These are phyloP conservation scores for Colletotrichum navitas DNA, from an alignment of 2,329 filamentous ascomycete genomes.

Conservation along the genomic window DNA sequence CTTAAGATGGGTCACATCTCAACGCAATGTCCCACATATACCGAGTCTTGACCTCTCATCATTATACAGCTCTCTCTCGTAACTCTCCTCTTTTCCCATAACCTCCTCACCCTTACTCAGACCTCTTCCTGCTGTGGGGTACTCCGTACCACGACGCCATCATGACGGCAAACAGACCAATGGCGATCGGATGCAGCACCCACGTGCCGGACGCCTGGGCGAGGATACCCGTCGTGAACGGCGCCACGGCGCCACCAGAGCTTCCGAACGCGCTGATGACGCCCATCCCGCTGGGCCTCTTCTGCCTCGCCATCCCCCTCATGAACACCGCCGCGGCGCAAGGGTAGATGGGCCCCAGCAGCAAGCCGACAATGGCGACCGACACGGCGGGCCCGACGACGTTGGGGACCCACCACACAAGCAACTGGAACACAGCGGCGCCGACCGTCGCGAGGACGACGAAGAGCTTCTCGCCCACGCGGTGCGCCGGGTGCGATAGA, in stretches of 20 bases:
- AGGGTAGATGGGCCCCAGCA: slow-evolving; percentile 85
- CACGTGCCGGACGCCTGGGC: slow-evolving; percentile 73
- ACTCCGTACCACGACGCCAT: slow-evolving; percentile 72
- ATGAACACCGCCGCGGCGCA: slow-evolving; percentile 76
- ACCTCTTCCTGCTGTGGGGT: slow-evolving; percentile 69
- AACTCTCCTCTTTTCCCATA: not conserved
- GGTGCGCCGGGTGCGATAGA: slow-evolving; percentile 74
- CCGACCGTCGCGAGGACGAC: slow-evolving; percentile 74
- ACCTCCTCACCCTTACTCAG: slow-evolving; percentile 61
- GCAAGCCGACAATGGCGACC: slow-evolving; percentile 77
- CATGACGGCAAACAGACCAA: slow-evolving; percentile 76
- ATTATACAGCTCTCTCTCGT: not conserved
- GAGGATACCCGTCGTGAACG: slow-evolving; percentile 74
- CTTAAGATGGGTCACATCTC: not conserved
- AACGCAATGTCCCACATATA: not conserved
- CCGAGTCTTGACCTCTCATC: not conserved
- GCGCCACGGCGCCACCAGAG: slow-evolving; percentile 75
- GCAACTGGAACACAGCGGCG: slow-evolving; percentile 76
- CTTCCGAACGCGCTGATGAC: slow-evolving; percentile 79
- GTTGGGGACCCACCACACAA: slow-evolving; percentile 84
- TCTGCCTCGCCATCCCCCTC: slow-evolving; percentile 66
- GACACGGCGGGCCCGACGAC: slow-evolving; percentile 77
- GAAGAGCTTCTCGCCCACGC: slow-evolving; percentile 77
- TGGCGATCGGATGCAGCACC: slow-evolving; percentile 75
- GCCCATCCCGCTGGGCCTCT: slow-evolving; percentile 74